Base-by-base conservation (phyloP, 177 flowering plant species). In the Telopea speciosissima region DNA sequence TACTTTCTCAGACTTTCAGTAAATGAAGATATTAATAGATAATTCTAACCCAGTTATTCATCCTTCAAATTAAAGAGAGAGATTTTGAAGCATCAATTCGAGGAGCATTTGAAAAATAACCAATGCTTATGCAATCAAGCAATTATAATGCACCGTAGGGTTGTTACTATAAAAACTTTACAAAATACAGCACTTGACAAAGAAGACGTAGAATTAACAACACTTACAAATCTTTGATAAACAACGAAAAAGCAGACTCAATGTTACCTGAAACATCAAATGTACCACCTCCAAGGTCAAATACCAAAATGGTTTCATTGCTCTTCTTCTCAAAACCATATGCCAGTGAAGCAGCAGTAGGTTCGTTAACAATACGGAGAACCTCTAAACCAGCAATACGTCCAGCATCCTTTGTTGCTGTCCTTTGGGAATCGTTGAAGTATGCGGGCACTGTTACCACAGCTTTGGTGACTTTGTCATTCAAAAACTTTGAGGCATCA, bases 391-490 rank as follows among this genome's bases (percentile, higher is more conserved):
- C 86, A 70, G 86, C 86, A 73, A 83, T 83, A 26, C 79, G 76
- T 24, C 86, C 84, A 69, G 86, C 86, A 76, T 83, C 86, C 73
- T 81, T 83, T 42, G 86, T 83, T 42, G 84, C 84, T 36, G 86
- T 83, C 44, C 84, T 78, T 69, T 83, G 86, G 1, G 86, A 83
- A 62, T 83, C 86, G 68, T 83, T 83, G 66, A 81, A 83, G 70
- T 83, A 83, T 2, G 85, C 85, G 19, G 85, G 85, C 24, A 83
- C 85, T 6, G 85, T 83, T 17, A 83, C 80, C 22, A 83, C 84
- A 40, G 86, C 86, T 64, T 81, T 83, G 26, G 75, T 74, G 21
- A 83, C 81, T 59, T 78, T 77, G 26, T 83, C 86, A 70, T 79
- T 83, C 75, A 83, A 72, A 68, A 83, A 83, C 65, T 77, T 83